phyloP scores from a whole-genome alignment of 345 rosid species.

The Hypericum androsaemum region DNA sequence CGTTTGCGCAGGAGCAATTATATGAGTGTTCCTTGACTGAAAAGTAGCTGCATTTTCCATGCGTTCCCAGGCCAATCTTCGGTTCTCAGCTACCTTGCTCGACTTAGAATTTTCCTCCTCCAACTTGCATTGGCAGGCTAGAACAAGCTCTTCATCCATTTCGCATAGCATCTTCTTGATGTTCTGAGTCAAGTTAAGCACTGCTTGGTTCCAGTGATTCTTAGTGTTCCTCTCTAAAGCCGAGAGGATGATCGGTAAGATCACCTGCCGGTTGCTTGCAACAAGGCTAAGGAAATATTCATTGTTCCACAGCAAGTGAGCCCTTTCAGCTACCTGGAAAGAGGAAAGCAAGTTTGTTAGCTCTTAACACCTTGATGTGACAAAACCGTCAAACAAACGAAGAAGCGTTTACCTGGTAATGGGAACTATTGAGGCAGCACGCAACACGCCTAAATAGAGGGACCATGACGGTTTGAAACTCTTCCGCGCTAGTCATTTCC shows the following conservation, averaged over 20 bases:
- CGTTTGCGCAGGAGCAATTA: conserved; percentile 26
- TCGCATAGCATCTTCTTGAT: conserved; percentile 46
- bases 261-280: conserved; percentile 39
- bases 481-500: conserved; percentile 48
- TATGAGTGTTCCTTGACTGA: conserved; percentile 20
- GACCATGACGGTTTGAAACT: conserved; percentile 53
- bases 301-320: conserved; percentile 67
- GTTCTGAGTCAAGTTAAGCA: conserved; percentile 55
- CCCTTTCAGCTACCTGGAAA: conserved; percentile 74
- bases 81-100: conserved; percentile 39
- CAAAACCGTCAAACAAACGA: background rate
- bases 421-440: conserved; percentile 59
- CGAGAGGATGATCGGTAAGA: conserved; percentile 44
- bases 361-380: background rate
- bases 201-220: conserved; percentile 73
- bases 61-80: conserved; percentile 54
- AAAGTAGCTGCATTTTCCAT: conserved; percentile 43
- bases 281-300: conserved; percentile 51
- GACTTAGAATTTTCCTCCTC: conserved; percentile 42
- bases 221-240: conserved; percentile 51
- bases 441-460: conserved; percentile 60
- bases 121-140: conserved; percentile 37
- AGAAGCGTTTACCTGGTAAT: conserved; percentile 50
- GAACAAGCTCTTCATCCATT: conserved; percentile 59
- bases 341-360: conserved; percentile 4